These are phyloP conservation scores for Cadophora gregata DNA, from an alignment of 2,329 filamentous ascomycete genomes.

Conservation along the genomic window DNA sequence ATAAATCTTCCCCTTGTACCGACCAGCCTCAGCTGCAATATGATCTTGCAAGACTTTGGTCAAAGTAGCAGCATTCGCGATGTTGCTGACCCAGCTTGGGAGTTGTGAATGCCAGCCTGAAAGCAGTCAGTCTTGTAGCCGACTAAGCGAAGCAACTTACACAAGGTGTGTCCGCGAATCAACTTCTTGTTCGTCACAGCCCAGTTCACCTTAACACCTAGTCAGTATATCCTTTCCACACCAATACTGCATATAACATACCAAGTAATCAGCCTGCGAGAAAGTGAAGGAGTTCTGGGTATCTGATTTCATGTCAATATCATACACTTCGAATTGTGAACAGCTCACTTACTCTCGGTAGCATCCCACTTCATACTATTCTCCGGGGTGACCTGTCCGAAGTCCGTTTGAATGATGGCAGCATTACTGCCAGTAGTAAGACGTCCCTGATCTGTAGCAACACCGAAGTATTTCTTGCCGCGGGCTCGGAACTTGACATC, in stretches of 20 bases:
- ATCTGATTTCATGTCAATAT: slow-evolving; percentile 8
- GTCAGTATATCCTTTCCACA: slow-evolving; percentile 34
- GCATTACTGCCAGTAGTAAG: slow-evolving; percentile 57
- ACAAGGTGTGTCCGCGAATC: slow-evolving; percentile 65
- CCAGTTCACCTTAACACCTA: slow-evolving; percentile 67
- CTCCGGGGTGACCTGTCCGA: slow-evolving; percentile 70
- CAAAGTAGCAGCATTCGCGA: slow-evolving; percentile 56
- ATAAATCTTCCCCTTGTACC: slow-evolving; percentile 68
- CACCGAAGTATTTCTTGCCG: slow-evolving; percentile 71
- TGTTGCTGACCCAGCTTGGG: slow-evolving; percentile 62
- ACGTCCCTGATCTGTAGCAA: slow-evolving; percentile 58
- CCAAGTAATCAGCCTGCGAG: slow-evolving; percentile 58
- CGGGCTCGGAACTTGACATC: slow-evolving; percentile 62
- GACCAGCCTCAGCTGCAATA: slow-evolving; percentile 60
- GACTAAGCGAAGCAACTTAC: not conserved
- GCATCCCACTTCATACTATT: slow-evolving; percentile 76
- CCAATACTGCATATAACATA: slow-evolving; percentile 49
- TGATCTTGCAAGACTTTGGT: slow-evolving; percentile 64
- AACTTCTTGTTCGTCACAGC: slow-evolving; percentile 61
- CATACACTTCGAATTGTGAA: not conserved
- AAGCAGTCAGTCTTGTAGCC: not conserved
- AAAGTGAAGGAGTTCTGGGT: slow-evolving; percentile 57
- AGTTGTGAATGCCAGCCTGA: slow-evolving; percentile 72
- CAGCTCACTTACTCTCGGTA: slow-evolving; percentile 47
- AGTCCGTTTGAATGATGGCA: slow-evolving; percentile 64